Base-by-base conservation (phyloP, 768 basidiomycete species). In the Naganishia vishniacii region DNA sequence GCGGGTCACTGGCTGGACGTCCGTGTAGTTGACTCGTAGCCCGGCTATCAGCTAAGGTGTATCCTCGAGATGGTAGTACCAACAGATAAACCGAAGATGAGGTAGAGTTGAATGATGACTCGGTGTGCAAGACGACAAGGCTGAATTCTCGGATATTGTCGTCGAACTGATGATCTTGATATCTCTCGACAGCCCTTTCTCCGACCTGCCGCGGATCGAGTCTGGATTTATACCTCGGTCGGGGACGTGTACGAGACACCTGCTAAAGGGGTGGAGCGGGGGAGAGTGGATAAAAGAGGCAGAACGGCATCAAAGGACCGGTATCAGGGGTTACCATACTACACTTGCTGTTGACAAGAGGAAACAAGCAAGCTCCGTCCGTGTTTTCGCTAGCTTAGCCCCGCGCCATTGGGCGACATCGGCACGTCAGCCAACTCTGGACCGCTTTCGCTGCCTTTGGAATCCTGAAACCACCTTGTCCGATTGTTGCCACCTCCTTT, bases 171-270 rank as follows among this genome's bases (percentile, higher is more conserved):
- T 7, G 53, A n/a, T 40, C 32, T 25, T 7, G n/a, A 40, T 20
- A 23, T 18, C 5, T 11, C 42, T 44, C 42, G 13, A 12, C 42
- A n/a, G 37, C 53, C 15, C 32, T 56, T 56, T 56, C 34, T 29
- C 32, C 53, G n/a, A 20, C 23, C 53, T 56, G n/a, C 31, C 53
- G 18, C 15, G 32, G 15, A n/a, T 25, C 20, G 53, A 9, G 20
- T 37, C 32, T 34, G 16, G n/a, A 11, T 56, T 56, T 56, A 56
- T 56, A 56, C 53, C 53, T 56, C 32, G 53, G 37, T n/a, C 53
- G n/a, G n/a, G 42, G 9, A 56, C 53, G 32, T 31, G 34, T 8
- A 56, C 37, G 23, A n/a, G 34, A 40, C 53, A 40, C 53, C 53
- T 56, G 37, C 34, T 26, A 56, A 56, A 56, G 53, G 53, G 53